phyloP scores from a whole-genome alignment of 345 rosid genomes.

The Mercurialis annua region DNA sequence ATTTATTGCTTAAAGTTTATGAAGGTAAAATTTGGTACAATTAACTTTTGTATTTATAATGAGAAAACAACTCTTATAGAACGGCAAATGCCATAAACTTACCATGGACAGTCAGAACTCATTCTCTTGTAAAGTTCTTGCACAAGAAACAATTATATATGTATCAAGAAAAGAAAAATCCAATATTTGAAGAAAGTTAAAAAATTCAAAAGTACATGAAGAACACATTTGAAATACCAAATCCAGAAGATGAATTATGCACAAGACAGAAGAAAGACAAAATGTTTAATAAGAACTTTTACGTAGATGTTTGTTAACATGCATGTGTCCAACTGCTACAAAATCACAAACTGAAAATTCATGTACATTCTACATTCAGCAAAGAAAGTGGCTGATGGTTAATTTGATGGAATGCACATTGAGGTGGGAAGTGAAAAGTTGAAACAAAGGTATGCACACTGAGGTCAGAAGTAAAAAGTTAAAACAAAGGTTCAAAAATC shows the following conservation, averaged over 20 bases:
- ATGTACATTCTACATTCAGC: neutral
- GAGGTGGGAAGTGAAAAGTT: too few relatives aligned
- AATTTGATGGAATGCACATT: neutral
- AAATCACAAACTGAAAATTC: neutral
- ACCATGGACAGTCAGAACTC: constrained; percentile 9
- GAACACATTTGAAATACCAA: neutral
- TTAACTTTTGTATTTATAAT: neutral
- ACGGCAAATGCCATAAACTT: neutral
- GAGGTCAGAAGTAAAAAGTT: neutral
- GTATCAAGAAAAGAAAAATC: too few relatives aligned
- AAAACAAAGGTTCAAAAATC: neutral
- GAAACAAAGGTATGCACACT: too few relatives aligned
- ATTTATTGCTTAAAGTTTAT: neutral
- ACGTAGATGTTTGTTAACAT: neutral
- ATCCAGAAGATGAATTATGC: neutral
- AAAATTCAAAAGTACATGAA: neutral
- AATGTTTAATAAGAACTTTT: neutral
- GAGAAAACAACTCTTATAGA: neutral
- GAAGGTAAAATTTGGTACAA: neutral
- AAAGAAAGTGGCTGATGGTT: neutral
- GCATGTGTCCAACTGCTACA: neutral
- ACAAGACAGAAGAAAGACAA: too few relatives aligned
- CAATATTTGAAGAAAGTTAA: neutral
- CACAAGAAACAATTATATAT: neutral
- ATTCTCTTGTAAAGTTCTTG: constrained; percentile 1